Conservation (phyloP, 139 green algal species). For the Eudorina sp. region DNA sequence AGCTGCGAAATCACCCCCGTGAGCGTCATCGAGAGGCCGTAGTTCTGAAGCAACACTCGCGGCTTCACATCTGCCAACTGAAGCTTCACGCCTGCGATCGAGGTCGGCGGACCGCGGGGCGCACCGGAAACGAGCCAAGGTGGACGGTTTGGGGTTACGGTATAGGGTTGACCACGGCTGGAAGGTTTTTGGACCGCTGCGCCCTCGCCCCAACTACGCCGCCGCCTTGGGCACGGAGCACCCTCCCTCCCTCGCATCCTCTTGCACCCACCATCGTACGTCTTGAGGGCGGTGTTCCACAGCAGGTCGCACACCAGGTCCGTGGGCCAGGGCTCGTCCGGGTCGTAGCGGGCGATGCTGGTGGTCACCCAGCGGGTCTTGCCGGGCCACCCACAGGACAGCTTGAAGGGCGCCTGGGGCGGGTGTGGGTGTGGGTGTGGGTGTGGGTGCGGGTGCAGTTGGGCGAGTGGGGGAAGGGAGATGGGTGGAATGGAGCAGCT, state of each 20-base stretch:
- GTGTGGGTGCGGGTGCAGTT: no score
- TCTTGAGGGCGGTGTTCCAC: constrained; percentile 60
- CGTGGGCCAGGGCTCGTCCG: constrained; percentile 61
- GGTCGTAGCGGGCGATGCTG: constrained; percentile 71
- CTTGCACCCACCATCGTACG: constrained; percentile 63
- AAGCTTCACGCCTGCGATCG: constrained; percentile 51
- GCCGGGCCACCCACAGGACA: constrained; percentile 55
- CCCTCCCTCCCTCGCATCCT: background rate
- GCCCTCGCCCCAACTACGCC: no score
- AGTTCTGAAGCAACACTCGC: constrained; percentile 26
- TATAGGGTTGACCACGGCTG: background rate
- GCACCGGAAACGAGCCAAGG: background rate
- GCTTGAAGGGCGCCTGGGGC: constrained; percentile 63
- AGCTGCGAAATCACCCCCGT: constrained; percentile 29
- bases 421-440: no score
- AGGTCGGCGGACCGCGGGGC: background rate
- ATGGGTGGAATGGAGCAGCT: no score
- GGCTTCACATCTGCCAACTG: constrained; percentile 10
- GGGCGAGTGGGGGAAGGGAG: no score
- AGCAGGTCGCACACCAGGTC: constrained; percentile 65
- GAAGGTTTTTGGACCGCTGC: background rate
- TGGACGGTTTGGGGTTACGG: background rate
- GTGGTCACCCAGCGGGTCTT: constrained; percentile 75
- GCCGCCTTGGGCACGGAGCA: no score
- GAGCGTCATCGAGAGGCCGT: constrained; percentile 45